Conservation (phyloP, 768 basidiomycete genomes). For the Suillus americanus region DNA sequence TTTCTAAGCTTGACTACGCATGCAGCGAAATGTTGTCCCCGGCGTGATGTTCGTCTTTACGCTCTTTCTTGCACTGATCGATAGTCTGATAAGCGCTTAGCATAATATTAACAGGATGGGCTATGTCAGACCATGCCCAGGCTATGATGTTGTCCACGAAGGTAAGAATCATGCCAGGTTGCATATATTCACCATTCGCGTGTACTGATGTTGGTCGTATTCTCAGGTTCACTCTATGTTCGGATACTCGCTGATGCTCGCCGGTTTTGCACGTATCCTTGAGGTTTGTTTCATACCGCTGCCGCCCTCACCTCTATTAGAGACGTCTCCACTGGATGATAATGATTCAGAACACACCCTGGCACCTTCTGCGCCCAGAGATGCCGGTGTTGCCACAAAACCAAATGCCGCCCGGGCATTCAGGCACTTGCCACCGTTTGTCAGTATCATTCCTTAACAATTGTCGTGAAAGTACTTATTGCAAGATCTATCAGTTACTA, state of each 20-base stretch:
- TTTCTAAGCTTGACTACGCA: conserved; percentile 1
- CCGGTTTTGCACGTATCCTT: conserved; percentile 74
- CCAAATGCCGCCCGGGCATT: conserved; percentile 58
- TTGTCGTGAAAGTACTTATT: conserved; percentile 6
- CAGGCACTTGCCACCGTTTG: conserved; percentile 87
- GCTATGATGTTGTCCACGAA: conserved; percentile 81
- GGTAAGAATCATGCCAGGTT: conserved; percentile 35
- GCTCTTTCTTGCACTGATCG: not conserved
- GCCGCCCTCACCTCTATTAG: conserved; percentile 27
- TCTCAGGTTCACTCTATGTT: conserved; percentile 77
- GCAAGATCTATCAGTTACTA: conserved; percentile 49
- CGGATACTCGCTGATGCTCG: conserved; percentile 83
- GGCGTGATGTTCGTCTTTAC: conserved; percentile 61
- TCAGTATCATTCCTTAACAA: conserved; percentile 40
- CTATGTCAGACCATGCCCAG: conserved; percentile 89
- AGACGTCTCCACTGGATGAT: conserved; percentile 33
- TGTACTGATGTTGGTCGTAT: conserved; percentile 1
- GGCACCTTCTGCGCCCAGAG: conserved; percentile 33
- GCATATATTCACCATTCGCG: not conserved
- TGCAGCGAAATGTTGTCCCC: conserved; percentile 76
- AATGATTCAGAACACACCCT: conserved; percentile 72
- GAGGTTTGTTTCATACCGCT: conserved; percentile 80
- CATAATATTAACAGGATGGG: conserved; percentile 91
- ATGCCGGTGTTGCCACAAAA: conserved; percentile 17
- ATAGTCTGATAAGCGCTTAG: conserved; percentile 34